Percentiles rank a stretch among this genome's conserved stretches.
These are phyloP conservation scores for Penicillium concentricum DNA, from an alignment of 2,329 filamentous ascomycete genomes.

Conservation along the genomic window DNA sequence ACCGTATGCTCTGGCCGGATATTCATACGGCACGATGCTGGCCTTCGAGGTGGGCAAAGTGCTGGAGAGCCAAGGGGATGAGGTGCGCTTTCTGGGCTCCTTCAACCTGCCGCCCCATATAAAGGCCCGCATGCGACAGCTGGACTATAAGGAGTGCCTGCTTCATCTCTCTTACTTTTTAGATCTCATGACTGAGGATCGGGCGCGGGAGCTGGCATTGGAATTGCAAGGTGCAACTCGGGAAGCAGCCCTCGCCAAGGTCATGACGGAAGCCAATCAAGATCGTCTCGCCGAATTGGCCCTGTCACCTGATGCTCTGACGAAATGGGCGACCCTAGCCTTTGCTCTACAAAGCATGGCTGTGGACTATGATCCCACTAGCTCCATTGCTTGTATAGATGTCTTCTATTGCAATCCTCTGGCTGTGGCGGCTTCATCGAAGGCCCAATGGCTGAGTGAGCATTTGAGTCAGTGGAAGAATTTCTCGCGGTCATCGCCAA, in stretches of 20 bases:
- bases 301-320: conserved; percentile 14
- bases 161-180: conserved; percentile 45
- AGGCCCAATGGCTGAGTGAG: not conserved
- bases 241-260: conserved; percentile 9
- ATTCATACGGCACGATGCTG: conserved; percentile 52
- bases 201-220: conserved; percentile 17
- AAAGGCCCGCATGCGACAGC: conserved; percentile 42
- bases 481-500: not conserved
- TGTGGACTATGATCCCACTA: conserved; percentile 46
- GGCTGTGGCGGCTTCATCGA: not conserved
- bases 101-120: conserved; percentile 54
- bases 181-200: conserved; percentile 38
- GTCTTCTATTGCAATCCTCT: conserved; percentile 34
- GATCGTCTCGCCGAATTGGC: not conserved
- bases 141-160: conserved; percentile 41
- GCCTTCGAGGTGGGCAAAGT: conserved; percentile 53
- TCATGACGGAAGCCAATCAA: conserved; percentile 6
- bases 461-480: not conserved
- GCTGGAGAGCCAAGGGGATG: conserved; percentile 40
- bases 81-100: conserved; percentile 46
- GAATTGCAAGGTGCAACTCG: conserved; percentile 9
- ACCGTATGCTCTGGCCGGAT: conserved; percentile 55
- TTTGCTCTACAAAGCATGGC: conserved; percentile 40
- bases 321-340: conserved; percentile 36
- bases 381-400: conserved; percentile 40